These are phyloP conservation scores for Chlorencoelia australis DNA, from an alignment of 2,329 filamentous ascomycete genomes.

Conservation along the genomic window DNA sequence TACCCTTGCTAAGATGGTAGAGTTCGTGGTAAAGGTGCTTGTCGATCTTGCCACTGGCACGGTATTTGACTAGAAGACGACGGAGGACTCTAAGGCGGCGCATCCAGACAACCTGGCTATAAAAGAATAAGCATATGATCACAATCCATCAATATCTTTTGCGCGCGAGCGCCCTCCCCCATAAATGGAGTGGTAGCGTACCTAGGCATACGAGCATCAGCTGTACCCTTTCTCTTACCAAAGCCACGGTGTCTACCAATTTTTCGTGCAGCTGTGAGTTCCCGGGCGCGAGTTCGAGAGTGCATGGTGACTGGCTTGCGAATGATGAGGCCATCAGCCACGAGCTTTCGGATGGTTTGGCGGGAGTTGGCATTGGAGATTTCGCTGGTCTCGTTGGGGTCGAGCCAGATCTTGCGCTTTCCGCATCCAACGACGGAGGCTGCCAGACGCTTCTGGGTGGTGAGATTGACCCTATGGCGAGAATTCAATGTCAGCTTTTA, in stretches of 20 bases:
- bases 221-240: constrained; percentile 99
- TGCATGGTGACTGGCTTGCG: constrained; percentile 99
- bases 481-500: constrained; percentile 19
- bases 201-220: constrained; percentile 98
- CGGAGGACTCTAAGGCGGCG: constrained; percentile 98
- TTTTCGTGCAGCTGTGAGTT: constrained; percentile 86
- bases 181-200: constrained; percentile 37
- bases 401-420: constrained; percentile 99
- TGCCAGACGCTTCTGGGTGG: constrained; percentile 99
- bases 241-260: constrained; percentile 97
- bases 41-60: constrained; percentile 99
- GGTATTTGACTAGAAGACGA: constrained; percentile 98
- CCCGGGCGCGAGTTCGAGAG: constrained; percentile 92
- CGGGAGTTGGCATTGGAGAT: constrained; percentile 99
- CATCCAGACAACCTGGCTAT: constrained; percentile 97
- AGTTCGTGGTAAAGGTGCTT: constrained; percentile 99
- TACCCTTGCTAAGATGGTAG: constrained; percentile 99
- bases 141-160: no score
- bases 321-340: constrained; percentile 99
- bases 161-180: no score
- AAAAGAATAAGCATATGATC: constrained; percentile 24
- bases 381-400: constrained; percentile 98
- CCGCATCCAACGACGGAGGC: constrained; percentile 97
- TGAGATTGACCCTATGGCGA: constrained; percentile 86
- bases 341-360: constrained; percentile 99